Evolutionary conservation across 495 filamentous ascomycete species (phyloP).

Genomic region (Massariosphaeria phaeospora): DNA sequence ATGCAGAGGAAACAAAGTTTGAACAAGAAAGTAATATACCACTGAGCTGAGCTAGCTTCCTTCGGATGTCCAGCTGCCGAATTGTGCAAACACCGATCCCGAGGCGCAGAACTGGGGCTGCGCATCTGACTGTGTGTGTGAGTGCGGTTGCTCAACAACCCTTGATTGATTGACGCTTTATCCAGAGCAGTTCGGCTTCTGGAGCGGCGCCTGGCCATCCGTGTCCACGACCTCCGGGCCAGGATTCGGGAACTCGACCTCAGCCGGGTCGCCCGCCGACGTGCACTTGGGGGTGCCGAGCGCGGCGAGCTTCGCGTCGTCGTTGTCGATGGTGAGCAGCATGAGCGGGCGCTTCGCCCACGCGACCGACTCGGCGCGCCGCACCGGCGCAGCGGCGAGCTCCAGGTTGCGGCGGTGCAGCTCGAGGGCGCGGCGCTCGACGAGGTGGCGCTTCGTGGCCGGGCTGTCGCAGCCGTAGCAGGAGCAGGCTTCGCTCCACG

Average conservation of each 20-base stretch:
- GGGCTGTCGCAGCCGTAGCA: conserved; percentile 27
- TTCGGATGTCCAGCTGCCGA: too few relatives aligned
- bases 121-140: too few relatives aligned
- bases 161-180: neutral
- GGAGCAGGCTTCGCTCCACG: conserved; percentile 8
- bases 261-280: conserved; percentile 5
- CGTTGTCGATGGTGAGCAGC: conserved; percentile 13
- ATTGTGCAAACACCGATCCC: too few relatives aligned
- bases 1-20: too few relatives aligned
- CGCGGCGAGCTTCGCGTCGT: too few relatives aligned
- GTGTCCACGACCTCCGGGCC: conserved; percentile 39
- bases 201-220: conserved; percentile 35
- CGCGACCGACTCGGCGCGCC: conserved; percentile 9
- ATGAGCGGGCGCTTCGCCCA: conserved; percentile 17
- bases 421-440: conserved; percentile 22
- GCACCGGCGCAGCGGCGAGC: neutral
- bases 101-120: too few relatives aligned
- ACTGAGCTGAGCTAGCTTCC: too few relatives aligned
- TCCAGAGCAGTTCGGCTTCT: conserved; percentile 3
- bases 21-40: too few relatives aligned
- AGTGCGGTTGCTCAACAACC: too few relatives aligned
- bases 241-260: conserved; percentile 39
- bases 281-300: conserved; percentile 7
- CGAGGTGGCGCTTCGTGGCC: conserved; percentile 11
- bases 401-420: conserved; percentile 13